Conservation (phyloP, 2,329 filamentous ascomycete genomes). For the Verticillium tricorpus region DNA sequence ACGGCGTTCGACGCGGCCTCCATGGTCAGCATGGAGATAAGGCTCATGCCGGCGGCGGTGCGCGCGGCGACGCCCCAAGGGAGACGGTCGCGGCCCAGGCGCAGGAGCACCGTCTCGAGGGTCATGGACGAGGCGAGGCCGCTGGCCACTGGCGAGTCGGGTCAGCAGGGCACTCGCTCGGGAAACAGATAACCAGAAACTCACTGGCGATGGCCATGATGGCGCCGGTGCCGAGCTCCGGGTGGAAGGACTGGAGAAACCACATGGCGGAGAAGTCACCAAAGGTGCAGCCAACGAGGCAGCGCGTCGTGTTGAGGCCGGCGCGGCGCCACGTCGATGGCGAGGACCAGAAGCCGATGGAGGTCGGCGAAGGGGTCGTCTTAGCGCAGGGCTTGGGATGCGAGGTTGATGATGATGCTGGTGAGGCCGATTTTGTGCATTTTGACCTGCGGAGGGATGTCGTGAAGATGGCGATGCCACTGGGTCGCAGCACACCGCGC, state of each 20-base stretch:
- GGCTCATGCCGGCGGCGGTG: conserved; percentile 54
- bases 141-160: conserved; percentile 35
- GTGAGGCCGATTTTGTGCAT: not conserved
- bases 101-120: conserved; percentile 48
- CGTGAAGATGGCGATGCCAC: not conserved
- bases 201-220: conserved; percentile 51
- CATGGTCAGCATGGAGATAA: conserved; percentile 57
- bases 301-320: conserved; percentile 49
- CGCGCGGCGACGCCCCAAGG: conserved; percentile 38
- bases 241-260: conserved; percentile 44
- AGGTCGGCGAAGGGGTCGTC: not conserved
- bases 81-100: conserved; percentile 40
- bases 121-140: conserved; percentile 47
- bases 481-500: not conserved
- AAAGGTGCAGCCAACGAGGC: conserved; percentile 48
- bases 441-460: not conserved
- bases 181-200: conserved; percentile 2
- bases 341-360: conserved; percentile 26
- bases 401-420: not conserved
- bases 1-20: conserved; percentile 50
- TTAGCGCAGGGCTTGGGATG: not conserved
- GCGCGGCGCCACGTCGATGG: conserved; percentile 41
- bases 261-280: conserved; percentile 56
- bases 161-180: too few species aligned
- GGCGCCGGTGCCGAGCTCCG: conserved; percentile 38